Evolutionary conservation across 495 filamentous ascomycete genomes (phyloP), one percentile per base, ranked within the genome.

Genomic region (Clavariopsis aquatica): DNA sequence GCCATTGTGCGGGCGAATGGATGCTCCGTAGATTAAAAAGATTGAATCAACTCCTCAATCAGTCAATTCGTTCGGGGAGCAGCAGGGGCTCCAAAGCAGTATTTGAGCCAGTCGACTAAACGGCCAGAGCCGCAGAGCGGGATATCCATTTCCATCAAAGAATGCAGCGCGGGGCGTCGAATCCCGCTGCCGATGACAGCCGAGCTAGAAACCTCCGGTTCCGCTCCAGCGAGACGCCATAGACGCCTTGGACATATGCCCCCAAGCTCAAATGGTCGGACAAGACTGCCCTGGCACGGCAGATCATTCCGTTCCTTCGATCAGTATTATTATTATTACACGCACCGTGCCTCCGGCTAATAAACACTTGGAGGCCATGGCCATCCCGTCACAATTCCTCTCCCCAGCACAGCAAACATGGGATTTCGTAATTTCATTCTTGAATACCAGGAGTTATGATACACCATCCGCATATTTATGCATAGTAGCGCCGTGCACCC

Each of bases 361-460:
- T n/a, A n/a, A n/a, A n/a, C n/a, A n/a, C n/a, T n/a, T n/a, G n/a
- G n/a, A n/a, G n/a, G n/a, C n/a, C n/a, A n/a, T n/a, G n/a, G n/a
- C n/a, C n/a, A n/a, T n/a, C n/a, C n/a, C n/a, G n/a, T n/a, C 38
- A 43, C 2, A 2, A 15, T 10, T 17, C 38, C 6, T 31, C 26
- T 54, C 20, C 2, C 20, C 2, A 6, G 2, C n/a, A 10, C 38
- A 12, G 3, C 38, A n/a, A 22, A 24, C 49, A 26, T 57, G 24
- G 38, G 19, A 26, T 15, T 43, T 60, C 65, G 23, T 60, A 17
- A 55, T 12, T 24, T 65, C 56, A 65, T 69, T 65, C 57, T 41
- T 52, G 17, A 66, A 47, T 43, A 43, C 38, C 15, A 34, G 31
- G 31, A 60, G 67, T 59, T 70, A 70, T 70, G 49, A 54, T 70